These are phyloP conservation scores for Penicillium roqueforti DNA, from an alignment of 495 filamentous ascomycete species.

Conservation along the genomic window DNA sequence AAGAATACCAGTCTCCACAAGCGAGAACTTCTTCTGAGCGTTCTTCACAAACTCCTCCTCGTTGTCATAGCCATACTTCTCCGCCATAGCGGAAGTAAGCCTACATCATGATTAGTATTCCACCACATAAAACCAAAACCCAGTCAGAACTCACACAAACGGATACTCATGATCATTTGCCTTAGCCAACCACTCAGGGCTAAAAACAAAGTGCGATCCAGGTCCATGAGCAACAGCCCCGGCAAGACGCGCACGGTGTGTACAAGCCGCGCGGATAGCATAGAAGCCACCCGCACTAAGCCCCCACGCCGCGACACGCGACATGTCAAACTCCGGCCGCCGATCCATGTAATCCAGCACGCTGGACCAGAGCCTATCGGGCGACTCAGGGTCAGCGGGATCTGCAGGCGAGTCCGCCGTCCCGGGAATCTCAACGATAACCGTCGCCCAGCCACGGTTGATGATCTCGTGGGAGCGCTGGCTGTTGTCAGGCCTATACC, in stretches of 20 bases:
- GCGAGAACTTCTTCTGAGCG: conserved; percentile 65
- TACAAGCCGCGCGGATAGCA: conserved; percentile 69
- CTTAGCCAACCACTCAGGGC: conserved; percentile 57
- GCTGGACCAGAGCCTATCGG: conserved; percentile 51
- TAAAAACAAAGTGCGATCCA: conserved; percentile 67
- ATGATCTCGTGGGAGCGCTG: conserved; percentile 63
- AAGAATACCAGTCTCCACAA: conserved; percentile 66
- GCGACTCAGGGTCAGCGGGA: conserved; percentile 45
- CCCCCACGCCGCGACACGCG: conserved; percentile 63
- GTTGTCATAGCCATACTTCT: conserved; percentile 65
- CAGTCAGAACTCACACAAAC: conserved; percentile 52
- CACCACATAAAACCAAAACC: background rate
- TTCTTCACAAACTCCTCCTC: conserved; percentile 57
- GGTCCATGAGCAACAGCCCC: conserved; percentile 70
- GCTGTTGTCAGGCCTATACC: conserved; percentile 76
- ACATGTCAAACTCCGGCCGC: conserved; percentile 57
- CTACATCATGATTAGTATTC: conserved; percentile 27
- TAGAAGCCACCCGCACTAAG: conserved; percentile 75
- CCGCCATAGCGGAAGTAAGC: conserved; percentile 58
- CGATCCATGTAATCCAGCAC: conserved; percentile 62
- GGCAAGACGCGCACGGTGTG: conserved; percentile 53
- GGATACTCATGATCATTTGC: conserved; percentile 77
- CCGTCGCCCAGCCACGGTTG: conserved; percentile 53
- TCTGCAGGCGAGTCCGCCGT: conserved; percentile 75
- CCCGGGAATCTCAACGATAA: conserved; percentile 72